These are phyloP conservation scores for Rutstroemia sp. DNA, from an alignment of 2,329 filamentous ascomycete species.

Conservation along the genomic window DNA sequence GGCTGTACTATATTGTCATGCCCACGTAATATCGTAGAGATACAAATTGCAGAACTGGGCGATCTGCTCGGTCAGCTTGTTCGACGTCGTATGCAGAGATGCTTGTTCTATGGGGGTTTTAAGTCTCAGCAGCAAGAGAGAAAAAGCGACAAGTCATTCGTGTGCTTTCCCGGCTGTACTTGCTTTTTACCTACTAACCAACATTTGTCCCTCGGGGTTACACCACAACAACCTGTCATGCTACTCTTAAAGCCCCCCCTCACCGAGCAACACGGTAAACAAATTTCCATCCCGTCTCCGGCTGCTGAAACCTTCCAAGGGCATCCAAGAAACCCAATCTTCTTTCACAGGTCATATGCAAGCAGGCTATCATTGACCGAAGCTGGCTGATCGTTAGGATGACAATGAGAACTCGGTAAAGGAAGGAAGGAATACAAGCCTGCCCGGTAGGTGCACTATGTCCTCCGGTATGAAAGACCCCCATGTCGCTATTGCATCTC, in stretches of 20 bases:
- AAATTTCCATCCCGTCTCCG: constrained; percentile 7
- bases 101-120: constrained; percentile 9
- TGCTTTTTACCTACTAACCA: constrained; percentile 14
- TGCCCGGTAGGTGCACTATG: constrained; percentile 6
- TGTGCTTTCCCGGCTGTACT: constrained; percentile 10
- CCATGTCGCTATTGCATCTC: constrained; percentile 13
- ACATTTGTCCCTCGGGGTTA: constrained; percentile 4
- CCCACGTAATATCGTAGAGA: constrained; percentile 11
- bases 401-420: constrained; percentile 3
- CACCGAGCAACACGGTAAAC: constrained; percentile 12
- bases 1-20: constrained; percentile 13
- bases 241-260: constrained; percentile 12
- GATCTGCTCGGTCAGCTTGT: constrained; percentile 16
- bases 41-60: constrained; percentile 2
- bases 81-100: constrained; percentile 22
- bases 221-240: constrained; percentile 13
- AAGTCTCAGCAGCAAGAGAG: constrained; percentile 3
- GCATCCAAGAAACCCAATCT: constrained; percentile 1
- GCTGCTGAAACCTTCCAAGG: constrained; percentile 10
- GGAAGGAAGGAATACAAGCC: constrained; percentile 10
- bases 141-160: constrained; percentile 10
- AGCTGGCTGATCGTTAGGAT: constrained; percentile 7
- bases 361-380: constrained; percentile 7
- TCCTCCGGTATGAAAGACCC: constrained; percentile 5
- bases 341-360: constrained; percentile 13